Evolutionary conservation across 2,329 filamentous ascomycete genomes (phyloP), one percentile per base, ranked within the genome.

Genomic region (Didymella glomerata): DNA sequence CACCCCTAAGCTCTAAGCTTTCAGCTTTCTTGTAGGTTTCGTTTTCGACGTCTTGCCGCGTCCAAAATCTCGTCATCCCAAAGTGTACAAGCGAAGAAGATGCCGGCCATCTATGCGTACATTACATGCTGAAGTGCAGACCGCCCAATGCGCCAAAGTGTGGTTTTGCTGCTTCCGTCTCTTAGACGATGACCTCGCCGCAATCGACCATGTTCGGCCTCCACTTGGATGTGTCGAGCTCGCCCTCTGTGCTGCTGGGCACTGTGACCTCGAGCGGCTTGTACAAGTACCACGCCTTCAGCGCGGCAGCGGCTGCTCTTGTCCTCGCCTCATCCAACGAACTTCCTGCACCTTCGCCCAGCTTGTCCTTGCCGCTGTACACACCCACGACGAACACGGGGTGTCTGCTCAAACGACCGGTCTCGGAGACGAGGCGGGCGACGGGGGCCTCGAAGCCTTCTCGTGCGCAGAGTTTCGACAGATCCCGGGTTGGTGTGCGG

Each of bases 271-370:
- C 76, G 32, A 85, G 73, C 1, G 95, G 94, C 76, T 89, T 93
- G 82, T 99, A 99, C 52, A 99, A 83, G 78, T 99, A 99, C 95
- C 95, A 99, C 6, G 89, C 85, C 83, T 97, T 96, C 73, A 99
- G 83, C 18, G 93, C 89, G 63, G 90, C 89, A 71, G 96, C 93
- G 36, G 91, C 88, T 20, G 95, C 95, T 76, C 91, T 86, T 64
- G 86, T 84, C 64, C 92, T 87, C 30, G 91, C 94, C 70, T 92
- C 86, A 66, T 92, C 84, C 56, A 98, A 81, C 77, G 86, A 93
- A 48, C 89, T 82, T 24, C 91, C 95, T 20, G 88, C 85, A n/a
- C 89, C 95, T 81, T 99, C 94, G 55, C 94, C 95, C 41, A 99
- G 83, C 84, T 95, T 94, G 76, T 99, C 93, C 61, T 84, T 83